phyloP scores from a whole-genome alignment of 257 asterid genomes.

The Anisodus acutangulus region DNA sequence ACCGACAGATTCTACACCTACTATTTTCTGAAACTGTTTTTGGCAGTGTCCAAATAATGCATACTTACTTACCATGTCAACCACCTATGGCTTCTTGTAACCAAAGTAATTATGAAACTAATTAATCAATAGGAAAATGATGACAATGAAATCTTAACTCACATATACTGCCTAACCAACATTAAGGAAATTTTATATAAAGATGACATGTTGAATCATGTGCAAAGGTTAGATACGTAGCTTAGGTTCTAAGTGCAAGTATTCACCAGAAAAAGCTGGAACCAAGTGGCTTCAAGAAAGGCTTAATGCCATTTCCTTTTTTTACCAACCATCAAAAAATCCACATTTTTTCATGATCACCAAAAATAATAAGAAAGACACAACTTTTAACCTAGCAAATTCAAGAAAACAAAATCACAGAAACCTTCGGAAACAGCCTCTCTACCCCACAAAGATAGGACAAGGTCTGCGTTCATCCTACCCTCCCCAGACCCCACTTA shows the following conservation, averaged over 20 bases:
- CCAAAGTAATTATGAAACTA: background rate
- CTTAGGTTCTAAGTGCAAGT: constrained; percentile 29
- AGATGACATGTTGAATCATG: constrained; percentile 13
- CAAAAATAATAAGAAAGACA: background rate
- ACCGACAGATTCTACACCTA: constrained; percentile 50
- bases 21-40: background rate
- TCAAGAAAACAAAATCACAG: background rate
- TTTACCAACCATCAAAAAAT: background rate
- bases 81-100: background rate
- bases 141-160: constrained; percentile 42
- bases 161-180: constrained; percentile 5
- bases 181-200: constrained; percentile 5
- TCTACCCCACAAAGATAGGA: too few relatives aligned
- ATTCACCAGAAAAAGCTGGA: constrained; percentile 15
- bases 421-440: too few relatives aligned
- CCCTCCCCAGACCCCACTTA: too few relatives aligned
- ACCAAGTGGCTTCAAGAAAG: background rate
- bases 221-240: constrained; percentile 29
- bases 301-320: background rate
- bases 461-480: too few relatives aligned
- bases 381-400: background rate
- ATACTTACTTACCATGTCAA: constrained; percentile 7
- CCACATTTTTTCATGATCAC: background rate
- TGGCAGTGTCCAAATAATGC: constrained; percentile 19
- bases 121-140: constrained; percentile 21